Evolutionary conservation across 768 basidiomycete genomes (phyloP).

Genomic region (Hydnomerulius pinastri): DNA sequence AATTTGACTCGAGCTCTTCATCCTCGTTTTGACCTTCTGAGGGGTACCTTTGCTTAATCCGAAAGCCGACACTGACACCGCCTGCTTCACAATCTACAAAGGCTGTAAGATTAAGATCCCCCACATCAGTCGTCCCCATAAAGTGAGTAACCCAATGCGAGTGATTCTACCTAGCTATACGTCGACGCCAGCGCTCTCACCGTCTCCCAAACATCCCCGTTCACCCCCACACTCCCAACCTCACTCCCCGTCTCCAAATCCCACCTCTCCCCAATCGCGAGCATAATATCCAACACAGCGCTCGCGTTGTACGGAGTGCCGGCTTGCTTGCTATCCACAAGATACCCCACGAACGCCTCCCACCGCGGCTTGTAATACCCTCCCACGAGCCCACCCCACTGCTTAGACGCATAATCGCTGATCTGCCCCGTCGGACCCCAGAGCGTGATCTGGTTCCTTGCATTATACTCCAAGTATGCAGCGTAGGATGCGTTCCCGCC

Average conservation of each 20-base stretch:
- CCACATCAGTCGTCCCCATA: no score
- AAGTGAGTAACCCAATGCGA: no score
- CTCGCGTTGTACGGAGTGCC: slow-evolving; percentile 31
- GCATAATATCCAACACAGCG: slow-evolving; percentile 24
- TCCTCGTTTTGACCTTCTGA: no score
- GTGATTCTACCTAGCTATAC: slow-evolving; percentile 7
- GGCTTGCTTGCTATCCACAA: slow-evolving; percentile 28
- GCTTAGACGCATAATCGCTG: slow-evolving; percentile 46
- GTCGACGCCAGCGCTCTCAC: slow-evolving; percentile 15
- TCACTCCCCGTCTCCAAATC: slow-evolving; percentile 22
- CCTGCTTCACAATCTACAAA: no score
- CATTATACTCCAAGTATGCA: slow-evolving; percentile 38
- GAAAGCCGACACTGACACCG: no score
- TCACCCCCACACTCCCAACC: slow-evolving; percentile 10
- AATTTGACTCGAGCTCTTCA: no score
- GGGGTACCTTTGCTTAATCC: no score
- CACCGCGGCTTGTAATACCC: slow-evolving; percentile 39
- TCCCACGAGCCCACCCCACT: slow-evolving; percentile 42
- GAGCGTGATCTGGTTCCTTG: slow-evolving; percentile 45
- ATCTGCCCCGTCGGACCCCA: slow-evolving; percentile 45
- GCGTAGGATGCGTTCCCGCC: slow-evolving; percentile 31
- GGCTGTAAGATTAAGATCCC: no score
- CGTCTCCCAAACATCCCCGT: slow-evolving; percentile 24
- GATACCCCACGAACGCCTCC: slow-evolving; percentile 36
- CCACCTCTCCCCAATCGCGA: slow-evolving; percentile 37